Conservation (phyloP, 2,329 filamentous ascomycete species). For the Ambrosiella beaveri region DNA sequence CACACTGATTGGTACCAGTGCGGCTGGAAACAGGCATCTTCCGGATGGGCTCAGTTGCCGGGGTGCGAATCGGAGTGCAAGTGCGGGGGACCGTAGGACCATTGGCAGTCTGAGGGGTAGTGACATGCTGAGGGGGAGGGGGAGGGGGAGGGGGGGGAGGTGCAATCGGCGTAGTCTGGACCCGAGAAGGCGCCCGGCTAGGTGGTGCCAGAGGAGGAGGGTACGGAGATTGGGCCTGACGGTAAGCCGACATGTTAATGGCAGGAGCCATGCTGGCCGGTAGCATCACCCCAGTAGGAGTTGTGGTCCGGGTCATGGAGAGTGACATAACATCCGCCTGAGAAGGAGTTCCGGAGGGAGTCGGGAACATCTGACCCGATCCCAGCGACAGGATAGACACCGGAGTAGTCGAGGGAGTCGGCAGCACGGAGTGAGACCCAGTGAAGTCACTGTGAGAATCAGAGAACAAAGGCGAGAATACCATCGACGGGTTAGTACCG, state of each 20-base stretch:
- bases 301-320: neutral
- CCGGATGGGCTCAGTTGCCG: conserved; percentile 2
- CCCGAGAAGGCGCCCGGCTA: neutral
- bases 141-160: neutral
- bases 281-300: neutral
- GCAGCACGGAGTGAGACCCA: conserved; percentile 5
- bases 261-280: neutral
- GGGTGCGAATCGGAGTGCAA: conserved; percentile 1
- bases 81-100: neutral
- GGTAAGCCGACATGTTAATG: neutral
- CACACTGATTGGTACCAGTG: conserved; percentile 7
- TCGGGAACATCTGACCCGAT: conserved; percentile 10
- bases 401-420: conserved; percentile 11
- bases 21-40: conserved; percentile 6
- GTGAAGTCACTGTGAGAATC: conserved; percentile 4
- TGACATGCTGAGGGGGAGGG: neutral
- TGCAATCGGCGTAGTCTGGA: neutral
- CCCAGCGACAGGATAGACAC: conserved; percentile 10
- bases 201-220: neutral
- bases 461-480: conserved; percentile 9
- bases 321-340: conserved; percentile 1
- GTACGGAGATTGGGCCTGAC: neutral
- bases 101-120: neutral
- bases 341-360: conserved; percentile 5
- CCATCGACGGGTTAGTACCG: neutral